phyloP scores from a whole-genome alignment of 495 filamentous ascomycete species.

The Rhypophila decipiens region DNA sequence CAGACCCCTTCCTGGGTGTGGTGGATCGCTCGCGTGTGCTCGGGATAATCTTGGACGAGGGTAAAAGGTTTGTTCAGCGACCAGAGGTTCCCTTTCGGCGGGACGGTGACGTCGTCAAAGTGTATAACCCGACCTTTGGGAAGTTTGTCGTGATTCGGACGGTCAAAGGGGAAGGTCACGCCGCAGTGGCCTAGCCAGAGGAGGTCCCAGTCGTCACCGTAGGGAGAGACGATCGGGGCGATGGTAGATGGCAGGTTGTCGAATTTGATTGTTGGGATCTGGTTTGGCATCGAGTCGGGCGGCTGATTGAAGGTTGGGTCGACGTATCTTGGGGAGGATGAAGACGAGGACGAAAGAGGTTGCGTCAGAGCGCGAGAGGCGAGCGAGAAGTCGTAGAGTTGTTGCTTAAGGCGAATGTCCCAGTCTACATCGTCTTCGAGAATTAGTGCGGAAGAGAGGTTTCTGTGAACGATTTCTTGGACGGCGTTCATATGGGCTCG shows the following conservation, averaged over 20 bases:
- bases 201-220: constrained; percentile 55
- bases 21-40: constrained; percentile 29
- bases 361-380: constrained; percentile 28
- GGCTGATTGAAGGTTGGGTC: constrained; percentile 15
- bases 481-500: constrained; percentile 23
- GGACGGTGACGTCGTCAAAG: constrained; percentile 20
- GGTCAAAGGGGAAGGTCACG: constrained; percentile 24
- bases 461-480: constrained; percentile 36
- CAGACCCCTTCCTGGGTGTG: constrained; percentile 29
- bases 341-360: constrained; percentile 7
- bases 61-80: constrained; percentile 18
- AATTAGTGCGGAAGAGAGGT: constrained; percentile 43
- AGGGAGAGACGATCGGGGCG: constrained; percentile 36
- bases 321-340: constrained; percentile 2
- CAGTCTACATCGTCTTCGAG: constrained; percentile 56
- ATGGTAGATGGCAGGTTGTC: constrained; percentile 21
- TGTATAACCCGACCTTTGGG: constrained; percentile 21
- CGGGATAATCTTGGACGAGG: constrained; percentile 17
- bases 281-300: background rate
- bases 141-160: constrained; percentile 6
- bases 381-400: constrained; percentile 43
- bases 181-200: constrained; percentile 52
- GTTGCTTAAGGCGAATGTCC: constrained; percentile 45
- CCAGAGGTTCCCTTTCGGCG: constrained; percentile 25
- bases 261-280: constrained; percentile 15